A percentile compares a stretch with the other conserved stretches of the same genome.
Conservation (phyloP, 192 early-diverging fungal genomes). For the Umbelopsis sp. region DNA sequence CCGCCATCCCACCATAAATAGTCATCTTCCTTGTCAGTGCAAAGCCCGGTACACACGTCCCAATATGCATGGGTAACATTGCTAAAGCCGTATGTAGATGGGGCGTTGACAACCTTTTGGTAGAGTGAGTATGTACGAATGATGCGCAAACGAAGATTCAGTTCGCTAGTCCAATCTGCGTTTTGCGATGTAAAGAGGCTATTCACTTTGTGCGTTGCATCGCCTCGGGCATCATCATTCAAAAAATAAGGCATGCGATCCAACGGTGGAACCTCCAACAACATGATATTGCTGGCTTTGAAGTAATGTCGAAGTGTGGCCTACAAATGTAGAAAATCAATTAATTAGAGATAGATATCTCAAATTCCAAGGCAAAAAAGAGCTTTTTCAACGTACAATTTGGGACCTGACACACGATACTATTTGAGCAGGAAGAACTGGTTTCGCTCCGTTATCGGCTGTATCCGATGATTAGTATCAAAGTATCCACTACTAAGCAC, state of each 20-base stretch:
- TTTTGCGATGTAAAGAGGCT: conserved; percentile 16
- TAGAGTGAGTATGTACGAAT: conserved; percentile 29
- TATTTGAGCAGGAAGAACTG: neutral
- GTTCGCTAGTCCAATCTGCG: conserved; percentile 12
- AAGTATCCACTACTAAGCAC: neutral
- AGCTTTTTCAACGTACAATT: conserved; percentile 23
- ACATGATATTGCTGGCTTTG: conserved; percentile 28
- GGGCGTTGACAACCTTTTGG: conserved; percentile 23
- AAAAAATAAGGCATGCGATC: conserved; percentile 30
- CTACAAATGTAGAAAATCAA: neutral
- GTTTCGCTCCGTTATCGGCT: conserved; percentile 14
- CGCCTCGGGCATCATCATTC: neutral
- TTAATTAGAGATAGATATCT: neutral
- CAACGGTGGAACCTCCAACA: conserved; percentile 32
- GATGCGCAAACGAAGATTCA: conserved; percentile 25
- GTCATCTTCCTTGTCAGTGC: conserved; percentile 26
- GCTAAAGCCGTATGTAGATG: conserved; percentile 33
- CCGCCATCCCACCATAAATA: conserved; percentile 44
- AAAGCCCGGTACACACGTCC: conserved; percentile 36
- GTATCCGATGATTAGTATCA: neutral
- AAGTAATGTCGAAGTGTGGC: conserved; percentile 29
- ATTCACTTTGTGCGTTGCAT: conserved; percentile 20
- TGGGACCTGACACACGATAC: conserved; percentile 34
- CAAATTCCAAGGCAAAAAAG: neutral
- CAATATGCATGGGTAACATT: conserved; percentile 30